A percentile compares a stretch with the other conserved stretches of the same genome.
phyloP scores from a whole-genome alignment of 257 asterid species.

The Solanum boliviense region DNA sequence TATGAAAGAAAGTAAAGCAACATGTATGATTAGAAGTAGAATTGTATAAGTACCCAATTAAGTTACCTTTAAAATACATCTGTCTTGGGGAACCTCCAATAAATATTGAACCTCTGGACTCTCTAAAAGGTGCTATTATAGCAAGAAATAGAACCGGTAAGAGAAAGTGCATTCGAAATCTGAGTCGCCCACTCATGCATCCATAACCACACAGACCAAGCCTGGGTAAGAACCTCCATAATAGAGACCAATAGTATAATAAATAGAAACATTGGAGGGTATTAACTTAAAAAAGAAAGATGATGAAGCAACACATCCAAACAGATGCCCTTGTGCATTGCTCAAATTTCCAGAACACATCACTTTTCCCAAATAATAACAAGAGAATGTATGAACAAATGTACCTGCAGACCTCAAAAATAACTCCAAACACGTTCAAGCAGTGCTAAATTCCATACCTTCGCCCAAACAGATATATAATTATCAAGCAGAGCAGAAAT shows the following conservation, averaged over 20 bases:
- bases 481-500: too few relatives aligned
- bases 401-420: too few relatives aligned
- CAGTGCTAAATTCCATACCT: too few relatives aligned
- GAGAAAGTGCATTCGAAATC: background rate
- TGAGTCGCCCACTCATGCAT: background rate
- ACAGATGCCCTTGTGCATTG: too few relatives aligned
- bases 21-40: background rate
- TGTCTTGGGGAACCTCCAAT: background rate
- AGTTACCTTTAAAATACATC: too few relatives aligned
- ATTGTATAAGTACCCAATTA: background rate
- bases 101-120: background rate
- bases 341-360: too few relatives aligned
- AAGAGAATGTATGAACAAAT: too few relatives aligned
- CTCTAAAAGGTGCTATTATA: background rate
- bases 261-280: background rate
- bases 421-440: too few relatives aligned
- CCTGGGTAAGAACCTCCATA: background rate
- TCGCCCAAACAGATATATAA: too few relatives aligned
- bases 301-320: too few relatives aligned
- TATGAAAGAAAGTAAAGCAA: background rate
- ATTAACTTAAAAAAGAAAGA: too few relatives aligned
- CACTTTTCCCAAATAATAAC: too few relatives aligned
- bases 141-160: background rate
- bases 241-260: background rate
- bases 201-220: background rate